phyloP scores from a whole-genome alignment of 2,329 filamentous ascomycete genomes.

The Decorospora gaudefroyi region DNA sequence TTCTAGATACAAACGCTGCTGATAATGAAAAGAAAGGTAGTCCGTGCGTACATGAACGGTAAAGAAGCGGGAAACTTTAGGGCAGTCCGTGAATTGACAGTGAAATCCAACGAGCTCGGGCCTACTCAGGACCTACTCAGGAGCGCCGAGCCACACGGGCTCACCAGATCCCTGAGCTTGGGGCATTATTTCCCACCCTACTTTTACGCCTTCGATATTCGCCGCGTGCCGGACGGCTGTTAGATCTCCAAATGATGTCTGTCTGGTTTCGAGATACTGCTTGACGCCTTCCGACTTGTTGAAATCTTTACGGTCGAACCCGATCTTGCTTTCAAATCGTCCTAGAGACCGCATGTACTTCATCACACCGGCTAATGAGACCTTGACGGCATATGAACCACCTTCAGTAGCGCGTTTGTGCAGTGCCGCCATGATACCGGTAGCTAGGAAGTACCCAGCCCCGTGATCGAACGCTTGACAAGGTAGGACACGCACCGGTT shows the following conservation, averaged over 20 bases:
- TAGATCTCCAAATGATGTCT: conserved; percentile 55
- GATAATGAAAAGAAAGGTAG: no score
- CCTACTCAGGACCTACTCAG: no score
- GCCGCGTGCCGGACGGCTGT: conserved; percentile 57
- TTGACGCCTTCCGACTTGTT: conserved; percentile 36
- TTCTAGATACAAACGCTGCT: no score
- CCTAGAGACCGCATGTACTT: conserved; percentile 62
- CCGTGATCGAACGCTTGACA: conserved; percentile 63
- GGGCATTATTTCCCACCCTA: conserved; percentile 59
- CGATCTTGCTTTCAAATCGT: conserved; percentile 52
- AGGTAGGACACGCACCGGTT: conserved; percentile 52
- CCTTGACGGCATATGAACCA: conserved; percentile 58
- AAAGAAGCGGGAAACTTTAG: no score
- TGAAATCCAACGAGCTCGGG: no score
- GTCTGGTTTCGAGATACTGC: conserved; percentile 52
- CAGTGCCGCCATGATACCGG: conserved; percentile 58
- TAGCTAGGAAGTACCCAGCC: conserved; percentile 59
- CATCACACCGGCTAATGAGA: conserved; percentile 61
- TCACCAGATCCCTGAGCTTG: conserved; percentile 55
- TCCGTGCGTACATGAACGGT: no score
- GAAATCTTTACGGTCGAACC: conserved; percentile 51
- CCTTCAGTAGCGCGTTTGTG: conserved; percentile 54
- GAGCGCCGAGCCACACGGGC: conserved; percentile 51
- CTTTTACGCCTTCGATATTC: conserved; percentile 51
- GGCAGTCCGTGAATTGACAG: no score